Evolutionary conservation across 441 rosid species (phyloP).

Genomic region (Breynia disticha): DNA sequence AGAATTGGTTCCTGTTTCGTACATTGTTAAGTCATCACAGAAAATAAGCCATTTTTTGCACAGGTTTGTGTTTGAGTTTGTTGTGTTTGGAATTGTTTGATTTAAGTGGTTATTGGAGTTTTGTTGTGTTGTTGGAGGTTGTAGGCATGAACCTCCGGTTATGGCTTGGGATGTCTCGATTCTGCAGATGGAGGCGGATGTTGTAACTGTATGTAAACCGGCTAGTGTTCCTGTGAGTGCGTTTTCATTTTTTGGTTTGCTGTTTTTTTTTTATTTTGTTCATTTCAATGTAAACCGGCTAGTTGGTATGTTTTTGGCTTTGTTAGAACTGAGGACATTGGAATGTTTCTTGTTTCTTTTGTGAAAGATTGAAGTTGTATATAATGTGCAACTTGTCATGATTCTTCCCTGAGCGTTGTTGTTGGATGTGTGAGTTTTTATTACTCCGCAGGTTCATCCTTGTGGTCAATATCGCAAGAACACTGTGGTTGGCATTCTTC

Average conservation of each 20-base stretch:
- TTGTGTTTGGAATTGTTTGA: background rate
- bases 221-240: constrained; percentile 84
- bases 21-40: constrained; percentile 56
- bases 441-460: constrained; percentile 66
- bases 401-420: too few relatives aligned
- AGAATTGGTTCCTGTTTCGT: constrained; percentile 60
- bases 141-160: constrained; percentile 94
- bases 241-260: background rate
- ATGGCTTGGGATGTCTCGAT: constrained; percentile 50
- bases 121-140: constrained; percentile 25
- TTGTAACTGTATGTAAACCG: constrained; percentile 81
- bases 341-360: too few relatives aligned
- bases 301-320: too few relatives aligned
- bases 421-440: constrained; percentile 2
- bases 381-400: too few relatives aligned
- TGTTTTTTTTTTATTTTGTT: background rate
- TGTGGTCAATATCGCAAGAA: constrained; percentile 98
- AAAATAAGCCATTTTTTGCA: constrained; percentile 88
- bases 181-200: constrained; percentile 61
- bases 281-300: too few relatives aligned
- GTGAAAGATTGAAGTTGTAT: too few relatives aligned
- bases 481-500: constrained; percentile 89
- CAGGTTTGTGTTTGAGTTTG: constrained; percentile 32
- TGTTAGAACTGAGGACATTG: too few relatives aligned
- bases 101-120: constrained; percentile 8